Base-by-base conservation (phyloP, 805 yeast genomes). In the Hanseniaspora singularis region DNA sequence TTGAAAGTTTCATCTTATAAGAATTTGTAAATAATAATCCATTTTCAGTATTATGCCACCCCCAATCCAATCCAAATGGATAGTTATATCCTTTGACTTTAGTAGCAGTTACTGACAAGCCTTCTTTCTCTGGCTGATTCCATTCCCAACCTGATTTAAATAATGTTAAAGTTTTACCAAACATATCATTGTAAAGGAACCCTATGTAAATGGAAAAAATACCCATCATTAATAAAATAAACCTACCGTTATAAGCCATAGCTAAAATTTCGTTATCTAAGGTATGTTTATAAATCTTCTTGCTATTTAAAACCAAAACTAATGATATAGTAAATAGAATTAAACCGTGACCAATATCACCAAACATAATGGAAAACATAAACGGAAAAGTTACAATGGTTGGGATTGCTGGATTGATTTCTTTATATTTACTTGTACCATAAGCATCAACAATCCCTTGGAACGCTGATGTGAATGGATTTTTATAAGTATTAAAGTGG, bases 281-380 rank as follows among this genome's bases (percentile, higher is more conserved):
- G 57, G 80, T 74, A 70, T 78, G 72, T 40, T 69, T 70, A 20
- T 73, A 79, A 45, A 92, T 73, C 52, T 73, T 70, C 51, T 70
- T 72, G 64, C 92, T 98, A 60, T 81, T 79, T 41, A 77, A 53
- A 10, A 92, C 87, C 52, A 92, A 67, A 26, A 66, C 64, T 44
- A 76, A 64, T 1, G 94, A 95, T 15, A 86, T 84, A 49, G 81
- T 63, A 46, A 81, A 73, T 63, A 92, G 68, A 40, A 92, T 74
- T 50, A 87, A 73, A 5, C 98, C 98, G 67, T 92, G 98, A 14
- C 98, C 98, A 50, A 88, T 62, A 68, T 92, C 98, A 70, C 98
- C 98, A 70, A 92, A 92, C 98, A 92, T 92, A 57, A 92, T 81
- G 24, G 98, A 96, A 67, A 92, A 92, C 94, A 92, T 83, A 63